Evolutionary conservation across 148 eudicot genomes (phyloP), one percentile per base, ranked within the genome.

Genomic region (Mesembryanthemum crystallinum): DNA sequence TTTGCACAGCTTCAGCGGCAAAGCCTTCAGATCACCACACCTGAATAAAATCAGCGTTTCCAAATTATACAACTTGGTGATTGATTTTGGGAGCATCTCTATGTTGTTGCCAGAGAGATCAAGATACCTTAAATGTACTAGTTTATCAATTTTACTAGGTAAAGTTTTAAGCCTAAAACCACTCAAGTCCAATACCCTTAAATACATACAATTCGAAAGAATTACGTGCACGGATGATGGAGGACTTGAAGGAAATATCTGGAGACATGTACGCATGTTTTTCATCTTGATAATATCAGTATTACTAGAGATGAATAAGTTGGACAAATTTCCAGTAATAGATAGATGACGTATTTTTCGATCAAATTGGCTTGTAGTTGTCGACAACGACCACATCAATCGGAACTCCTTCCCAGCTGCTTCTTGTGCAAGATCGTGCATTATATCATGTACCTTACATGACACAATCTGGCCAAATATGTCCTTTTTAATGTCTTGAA

Each of bases 71-170:
- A 85, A 81, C 49, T 75, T 78, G 43, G 82, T 68, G 13, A 83
- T 69, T 7, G 85, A 72, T 8, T 70, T 60, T 0, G 83, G 82
- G 1, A 82, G 73, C 4, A 2, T 11, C 15, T 30, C 35, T 1
- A 64, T 25, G 11, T 21, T 20, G 43, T 75, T 78, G 11, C 1
- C 0, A 20, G 78, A 76, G 24, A 82, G 82, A 61, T 83, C 78
- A 27, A 88, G 79, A 67, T 69, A 82, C 57, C 90, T 85, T 45
- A 88, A 82, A 42, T 79, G 89, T 25, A 32, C 57, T 25, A 82
- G 11, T 24, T 65, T 49, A 5, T 84, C 72, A 9, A 83, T 55
- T 14, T 68, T 58, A 61, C 69, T 73, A 8, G 85, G 87, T 47
- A 83, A 25, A 35, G 14, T 37, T 9, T 43, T 18, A 6, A 80